Percentiles rank a stretch among this genome's conserved stretches.
These are phyloP conservation scores for Claviceps spartinae DNA, from an alignment of 2,329 filamentous ascomycete genomes.

Conservation along the genomic window DNA sequence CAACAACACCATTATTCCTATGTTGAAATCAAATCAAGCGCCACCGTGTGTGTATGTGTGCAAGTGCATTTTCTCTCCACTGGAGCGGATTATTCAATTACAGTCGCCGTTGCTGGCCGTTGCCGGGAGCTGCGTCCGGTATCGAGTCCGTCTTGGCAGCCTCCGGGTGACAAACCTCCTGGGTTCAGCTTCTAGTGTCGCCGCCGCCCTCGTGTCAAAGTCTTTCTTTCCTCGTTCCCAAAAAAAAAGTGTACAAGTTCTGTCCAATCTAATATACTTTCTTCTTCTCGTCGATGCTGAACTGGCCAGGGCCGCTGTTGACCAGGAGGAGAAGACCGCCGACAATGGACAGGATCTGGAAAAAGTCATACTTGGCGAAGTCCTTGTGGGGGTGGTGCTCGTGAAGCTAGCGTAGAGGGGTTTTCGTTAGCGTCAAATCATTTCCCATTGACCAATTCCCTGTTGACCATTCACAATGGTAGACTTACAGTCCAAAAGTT, in stretches of 20 bases:
- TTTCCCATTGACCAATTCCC: no score
- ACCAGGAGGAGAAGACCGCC: slow-evolving; percentile 91
- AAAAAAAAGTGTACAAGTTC: neutral
- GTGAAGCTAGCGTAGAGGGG: slow-evolving; percentile 52
- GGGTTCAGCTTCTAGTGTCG: no score
- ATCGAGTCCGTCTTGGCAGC: slow-evolving; percentile 4
- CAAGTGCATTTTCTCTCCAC: neutral
- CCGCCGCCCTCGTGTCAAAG: no score
- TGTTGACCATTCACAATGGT: no score
- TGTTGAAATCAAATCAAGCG: slow-evolving; percentile 1
- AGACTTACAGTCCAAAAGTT: slow-evolving; percentile 95
- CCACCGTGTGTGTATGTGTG: neutral
- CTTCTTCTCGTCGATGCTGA: slow-evolving; percentile 99
- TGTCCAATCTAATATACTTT: slow-evolving; percentile 69
- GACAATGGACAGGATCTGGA: slow-evolving; percentile 98
- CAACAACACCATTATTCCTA: neutral
- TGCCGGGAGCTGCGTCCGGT: slow-evolving; percentile 2
- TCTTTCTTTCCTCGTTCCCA: neutral
- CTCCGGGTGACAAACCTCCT: neutral
- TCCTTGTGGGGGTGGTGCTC: slow-evolving; percentile 98
- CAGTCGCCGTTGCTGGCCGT: neutral
- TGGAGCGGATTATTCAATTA: neutral
- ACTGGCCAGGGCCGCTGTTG: slow-evolving; percentile 95
- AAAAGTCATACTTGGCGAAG: slow-evolving; percentile 99
- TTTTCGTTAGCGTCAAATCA: neutral